These are phyloP conservation scores for Colletotrichum siamense DNA, from an alignment of 2,329 filamentous ascomycete species.

Conservation along the genomic window DNA sequence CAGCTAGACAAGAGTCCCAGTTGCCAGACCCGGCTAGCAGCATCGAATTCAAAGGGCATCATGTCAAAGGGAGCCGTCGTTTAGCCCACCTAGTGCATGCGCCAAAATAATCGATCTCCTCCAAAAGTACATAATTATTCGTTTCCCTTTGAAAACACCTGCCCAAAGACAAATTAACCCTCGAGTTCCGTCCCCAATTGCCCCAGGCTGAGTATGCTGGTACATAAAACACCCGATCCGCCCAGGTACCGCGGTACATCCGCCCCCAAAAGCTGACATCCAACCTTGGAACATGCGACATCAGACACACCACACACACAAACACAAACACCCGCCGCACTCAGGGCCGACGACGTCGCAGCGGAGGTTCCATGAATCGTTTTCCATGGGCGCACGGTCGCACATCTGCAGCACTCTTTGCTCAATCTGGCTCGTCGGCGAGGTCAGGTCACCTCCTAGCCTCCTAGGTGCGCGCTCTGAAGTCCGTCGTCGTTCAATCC, in stretches of 20 bases:
- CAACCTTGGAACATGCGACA: constrained; percentile 16
- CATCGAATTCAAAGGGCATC: not conserved
- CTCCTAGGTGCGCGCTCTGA: not conserved
- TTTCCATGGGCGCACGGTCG: not conserved
- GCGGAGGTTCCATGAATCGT: constrained; percentile 13
- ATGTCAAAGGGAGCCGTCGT: not conserved
- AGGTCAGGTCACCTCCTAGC: not conserved
- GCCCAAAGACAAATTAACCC: not conserved
- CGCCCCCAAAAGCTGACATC: not conserved
- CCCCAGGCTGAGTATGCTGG: not conserved
- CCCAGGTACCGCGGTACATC: constrained; percentile 2
- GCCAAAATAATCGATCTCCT: not conserved
- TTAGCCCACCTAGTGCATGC: not conserved
- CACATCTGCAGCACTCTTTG: not conserved
- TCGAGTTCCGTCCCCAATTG: not conserved
- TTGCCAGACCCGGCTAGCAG: not conserved
- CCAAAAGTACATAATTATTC: not conserved
- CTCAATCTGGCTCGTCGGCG: not conserved
- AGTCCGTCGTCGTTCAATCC: not conserved
- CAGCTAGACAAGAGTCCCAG: not conserved
- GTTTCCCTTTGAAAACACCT: not conserved
- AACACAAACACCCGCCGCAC: not conserved
- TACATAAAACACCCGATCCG: not conserved
- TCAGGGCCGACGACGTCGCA: constrained; percentile 1
- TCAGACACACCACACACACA: constrained; percentile 17